Base-by-base conservation (phyloP, 1,139 yeast genomes). In the Meyerozyma guilliermondii region DNA sequence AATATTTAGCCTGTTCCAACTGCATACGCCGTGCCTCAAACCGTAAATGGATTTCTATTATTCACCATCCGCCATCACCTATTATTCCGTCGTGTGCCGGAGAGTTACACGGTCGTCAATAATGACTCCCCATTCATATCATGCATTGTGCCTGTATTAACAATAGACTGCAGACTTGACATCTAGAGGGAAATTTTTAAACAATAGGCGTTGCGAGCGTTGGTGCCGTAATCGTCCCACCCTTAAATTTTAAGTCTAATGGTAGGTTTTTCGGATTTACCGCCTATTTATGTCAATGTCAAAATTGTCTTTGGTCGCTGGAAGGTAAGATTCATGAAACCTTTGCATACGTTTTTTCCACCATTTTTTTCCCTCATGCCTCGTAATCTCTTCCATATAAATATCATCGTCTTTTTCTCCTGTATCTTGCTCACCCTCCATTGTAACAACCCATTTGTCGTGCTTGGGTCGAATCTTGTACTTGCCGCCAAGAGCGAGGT, bases 401-500 rank as follows among this genome's bases (percentile, higher is more conserved):
- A 63, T 50, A 28, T 63, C 65, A 18, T 60, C 59, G 5, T 61
- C 65, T 5, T 63, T 68, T 5, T 63, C 71, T n/a, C 60, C 66
- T 5, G 59, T 69, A 3, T 56, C 66, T 3, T 57, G 65, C 3
- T 50, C 51, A 13, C 56, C 59, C 2, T 48, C 50, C 35, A 33
- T 52, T 45, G 9, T 50, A 31, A 39, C 43, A 16, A 43, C 34
- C 24, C 45, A 47, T 18, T 44, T 51, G 6, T 48, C 50, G 26
- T 47, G 54, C 8, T 50, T 52, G 40, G 42, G 45, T 18, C 35
- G 16, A 16, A 74, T 39, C 22, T 58, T 58, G 50, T 75, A 78
- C 5, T 56, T 55, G 14, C 80, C 73, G 1, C 87, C 87, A 10
- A 70, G 62, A 17, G 74, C 72, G 45, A 87, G 71, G 52, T 86